Conservation (phyloP, 164 flowering plant genomes). For the Stephania cephalantha region DNA sequence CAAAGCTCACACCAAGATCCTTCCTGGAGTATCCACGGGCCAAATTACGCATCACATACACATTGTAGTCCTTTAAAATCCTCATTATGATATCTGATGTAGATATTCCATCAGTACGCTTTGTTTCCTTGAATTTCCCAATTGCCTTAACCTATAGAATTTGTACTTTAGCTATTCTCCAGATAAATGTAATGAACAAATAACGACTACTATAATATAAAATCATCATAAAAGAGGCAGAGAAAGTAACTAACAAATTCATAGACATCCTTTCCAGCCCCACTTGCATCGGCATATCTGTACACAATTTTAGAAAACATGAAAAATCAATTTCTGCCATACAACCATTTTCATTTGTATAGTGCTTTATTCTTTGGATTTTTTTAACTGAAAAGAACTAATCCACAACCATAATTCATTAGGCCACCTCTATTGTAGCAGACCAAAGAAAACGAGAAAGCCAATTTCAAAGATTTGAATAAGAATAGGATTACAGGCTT, state of each 20-base stretch:
- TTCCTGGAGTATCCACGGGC: conserved; percentile 92
- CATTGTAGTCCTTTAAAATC: conserved; percentile 90
- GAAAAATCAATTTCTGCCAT: background rate
- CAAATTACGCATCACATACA: conserved; percentile 91
- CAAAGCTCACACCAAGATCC: conserved; percentile 92
- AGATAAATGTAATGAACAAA: background rate
- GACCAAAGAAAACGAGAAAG: background rate
- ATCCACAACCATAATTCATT: background rate
- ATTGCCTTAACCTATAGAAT: conserved; percentile 52
- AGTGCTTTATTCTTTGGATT: background rate
- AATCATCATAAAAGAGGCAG: background rate
- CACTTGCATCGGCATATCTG: conserved; percentile 75
- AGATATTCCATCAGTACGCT: conserved; percentile 79
- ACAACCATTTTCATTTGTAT: background rate
- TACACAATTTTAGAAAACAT: conserved; percentile 7
- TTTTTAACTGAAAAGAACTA: background rate
- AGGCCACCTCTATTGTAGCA: background rate
- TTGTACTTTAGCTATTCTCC: background rate
- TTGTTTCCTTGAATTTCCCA: conserved; percentile 77
- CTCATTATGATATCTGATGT: conserved; percentile 89
- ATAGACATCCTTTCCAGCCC: conserved; percentile 70
- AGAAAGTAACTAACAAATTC: conserved; percentile 53
- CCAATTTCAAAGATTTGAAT: background rate
- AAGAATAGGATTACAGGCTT: background rate
- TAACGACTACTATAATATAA: conserved; percentile 4